Base-by-base conservation (phyloP, 2,329 filamentous ascomycete genomes). In the Tothia fuscella region DNA sequence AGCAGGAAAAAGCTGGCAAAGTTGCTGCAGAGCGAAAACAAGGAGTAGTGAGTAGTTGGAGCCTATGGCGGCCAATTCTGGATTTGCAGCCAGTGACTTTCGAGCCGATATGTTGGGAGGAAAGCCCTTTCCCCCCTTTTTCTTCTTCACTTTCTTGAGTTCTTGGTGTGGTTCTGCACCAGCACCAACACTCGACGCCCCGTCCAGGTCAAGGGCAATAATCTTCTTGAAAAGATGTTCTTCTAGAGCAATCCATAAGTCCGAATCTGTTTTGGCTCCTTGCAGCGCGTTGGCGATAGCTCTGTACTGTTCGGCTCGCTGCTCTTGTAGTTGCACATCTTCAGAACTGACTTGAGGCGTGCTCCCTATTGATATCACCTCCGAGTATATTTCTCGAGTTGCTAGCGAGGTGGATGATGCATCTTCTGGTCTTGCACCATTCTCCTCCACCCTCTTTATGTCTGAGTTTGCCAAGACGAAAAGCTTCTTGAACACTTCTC, bases 181-280 rank as follows among this genome's bases (percentile, higher is more conserved):
- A 10, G 26, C 26, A 29, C 10, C 10, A 29, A 29, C 26, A 29
- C 21, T 17, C 12, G 24, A 24, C 29, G 20, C 12, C 30, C 29
- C 34, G 14, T 40, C 38, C 3, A 40, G 38, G 25, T 40, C 25
- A n/a, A 40, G 29, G 22, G 22, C 19, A 16, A 22, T 16, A 6
- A 30, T 40, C 5, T 22, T 59, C 1, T 68, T 64, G 50, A 87
- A 82, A 10, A 87, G 76, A 38, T 85, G 72, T 4, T 63, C 56
- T 46, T 84, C 74, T 54, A 88, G 65, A 3, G 80, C 58, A 5
- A 73, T 56, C 80, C 82, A 87, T 7, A 86, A 63, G 38, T 75
- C 72, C 16, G 68, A 60, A 50, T 88, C 82, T 1, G 74, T 74
- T 44, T 62, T 50, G 14, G 77, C 77, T 2, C 51, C 55, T 9